Evolutionary conservation across 2,329 filamentous ascomycete genomes (phyloP).

Genomic region (Alternaria angustiovoidea): DNA sequence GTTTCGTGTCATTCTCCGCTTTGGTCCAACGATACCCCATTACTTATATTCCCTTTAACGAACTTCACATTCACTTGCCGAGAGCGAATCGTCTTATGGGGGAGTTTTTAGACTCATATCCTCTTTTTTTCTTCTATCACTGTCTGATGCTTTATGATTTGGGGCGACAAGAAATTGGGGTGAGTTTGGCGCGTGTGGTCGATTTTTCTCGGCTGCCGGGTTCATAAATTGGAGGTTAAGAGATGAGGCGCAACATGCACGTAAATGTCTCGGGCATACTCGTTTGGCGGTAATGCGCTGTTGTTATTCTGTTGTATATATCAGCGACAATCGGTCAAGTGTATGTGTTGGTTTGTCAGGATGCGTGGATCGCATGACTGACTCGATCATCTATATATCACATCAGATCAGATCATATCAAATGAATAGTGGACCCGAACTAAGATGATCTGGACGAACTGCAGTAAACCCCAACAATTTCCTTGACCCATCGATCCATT

Average conservation of each 20-base stretch:
- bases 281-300: neutral
- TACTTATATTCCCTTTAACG: constrained; percentile 15
- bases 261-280: neutral
- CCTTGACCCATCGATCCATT: constrained; percentile 1
- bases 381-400: constrained; percentile 1
- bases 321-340: neutral
- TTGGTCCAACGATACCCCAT: constrained; percentile 26
- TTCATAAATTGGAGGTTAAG: neutral
- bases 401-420: neutral
- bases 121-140: neutral
- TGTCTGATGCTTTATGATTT: constrained; percentile 5
- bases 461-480: neutral
- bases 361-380: neutral
- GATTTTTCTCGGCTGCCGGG: neutral
- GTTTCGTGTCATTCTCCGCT: constrained; percentile 14
- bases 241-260: constrained; percentile 1
- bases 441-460: neutral
- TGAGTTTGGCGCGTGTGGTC: neutral
- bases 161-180: neutral
- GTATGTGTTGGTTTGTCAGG: neutral
- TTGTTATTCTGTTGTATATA: constrained; percentile 3
- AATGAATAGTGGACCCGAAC: neutral
- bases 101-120: constrained; percentile 8
- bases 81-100: neutral
- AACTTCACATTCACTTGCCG: constrained; percentile 12